These are phyloP conservation scores for barrel medic (Medicago truncatula) DNA, from an alignment of 306 rosid species.

Conservation along the genomic window MtrunA17r5.0-ANR NC_053048.1:33464501-33465000, in stretches of 20 bases:
- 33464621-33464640: constrained; percentile 50
- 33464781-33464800: constrained; percentile 14
- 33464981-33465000: no score
- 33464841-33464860: background rate
- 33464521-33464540: constrained; percentile 17
- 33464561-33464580: constrained; percentile 32
- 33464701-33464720: constrained; percentile 8
- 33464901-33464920: constrained; percentile 9
- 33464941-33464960: no score
- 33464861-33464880: constrained; percentile 5
- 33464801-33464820: background rate
- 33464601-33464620: constrained; percentile 56
- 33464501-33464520: background rate
- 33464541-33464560: constrained; percentile 9
- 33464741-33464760: constrained; percentile 28
- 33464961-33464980: no score
- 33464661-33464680: constrained; percentile 43
- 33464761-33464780: constrained; percentile 13
- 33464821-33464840: background rate
- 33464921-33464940: background rate
- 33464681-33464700: constrained; percentile 24
- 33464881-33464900: constrained; percentile 13
- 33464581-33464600: constrained; percentile 65
- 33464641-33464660: constrained; percentile 59
- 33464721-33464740: constrained; percentile 11